phyloP scores from a whole-genome alignment of 148 eudicot genomes.

The Rhododendron williamsianum region DNA sequence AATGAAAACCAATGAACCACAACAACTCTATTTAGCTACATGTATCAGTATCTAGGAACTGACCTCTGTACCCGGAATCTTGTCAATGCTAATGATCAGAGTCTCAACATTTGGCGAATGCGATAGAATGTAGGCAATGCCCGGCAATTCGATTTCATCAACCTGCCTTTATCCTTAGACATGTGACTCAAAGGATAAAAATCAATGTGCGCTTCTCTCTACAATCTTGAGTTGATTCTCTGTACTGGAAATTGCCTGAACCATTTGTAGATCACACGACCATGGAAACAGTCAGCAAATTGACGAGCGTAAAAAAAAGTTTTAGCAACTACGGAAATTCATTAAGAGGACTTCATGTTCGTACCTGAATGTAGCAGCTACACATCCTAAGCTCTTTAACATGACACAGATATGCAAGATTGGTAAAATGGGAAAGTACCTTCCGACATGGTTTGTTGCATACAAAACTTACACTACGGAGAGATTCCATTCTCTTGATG shows the following conservation, averaged over 20 bases:
- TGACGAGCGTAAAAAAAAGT: neutral
- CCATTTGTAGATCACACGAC: neutral
- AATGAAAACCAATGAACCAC: neutral
- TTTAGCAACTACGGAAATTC: neutral
- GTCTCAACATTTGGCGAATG: slow-evolving; percentile 11
- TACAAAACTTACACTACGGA: slow-evolving; percentile 3
- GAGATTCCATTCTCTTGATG: slow-evolving; percentile 4
- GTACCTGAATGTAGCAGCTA: neutral
- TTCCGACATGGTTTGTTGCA: neutral
- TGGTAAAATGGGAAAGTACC: too few relatives aligned
- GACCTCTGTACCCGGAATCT: neutral
- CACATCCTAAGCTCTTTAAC: slow-evolving; percentile 7
- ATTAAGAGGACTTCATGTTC: neutral
- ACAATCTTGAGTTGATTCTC: neutral
- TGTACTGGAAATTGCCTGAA: neutral
- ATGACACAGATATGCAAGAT: neutral
- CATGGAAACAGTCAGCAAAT: neutral
- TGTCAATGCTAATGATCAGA: neutral
- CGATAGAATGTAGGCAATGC: slow-evolving; percentile 10
- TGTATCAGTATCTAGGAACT: neutral
- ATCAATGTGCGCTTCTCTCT: neutral
- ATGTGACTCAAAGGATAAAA: neutral
- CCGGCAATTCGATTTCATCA: slow-evolving; percentile 8
- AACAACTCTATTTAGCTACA: neutral
- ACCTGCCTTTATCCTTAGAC: neutral